Evolutionary conservation across 805 yeast genomes (phyloP).

Genomic region (Saccharomycopsis babjevae): DNA sequence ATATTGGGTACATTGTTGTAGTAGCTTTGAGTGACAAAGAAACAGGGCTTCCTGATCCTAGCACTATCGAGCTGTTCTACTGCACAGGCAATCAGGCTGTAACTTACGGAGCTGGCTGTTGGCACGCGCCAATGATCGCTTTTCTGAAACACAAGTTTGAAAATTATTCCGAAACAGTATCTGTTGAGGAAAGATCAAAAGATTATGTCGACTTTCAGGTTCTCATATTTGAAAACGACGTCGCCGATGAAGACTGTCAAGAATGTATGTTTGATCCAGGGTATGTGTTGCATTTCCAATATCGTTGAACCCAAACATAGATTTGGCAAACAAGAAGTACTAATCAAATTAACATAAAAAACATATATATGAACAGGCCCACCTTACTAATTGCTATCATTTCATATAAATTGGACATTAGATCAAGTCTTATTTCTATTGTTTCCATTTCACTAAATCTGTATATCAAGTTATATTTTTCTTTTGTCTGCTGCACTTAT

Average conservation of each 20-base stretch:
- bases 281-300: conserved; percentile 24
- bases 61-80: conserved; percentile 52
- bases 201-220: conserved; percentile 74
- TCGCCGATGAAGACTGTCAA: conserved; percentile 69
- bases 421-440: not conserved
- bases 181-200: conserved; percentile 29
- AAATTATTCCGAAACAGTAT: not conserved
- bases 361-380: not conserved
- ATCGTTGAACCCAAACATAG: not conserved
- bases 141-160: not conserved
- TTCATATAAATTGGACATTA: not conserved
- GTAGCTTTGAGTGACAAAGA: conserved; percentile 49
- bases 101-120: conserved; percentile 70
- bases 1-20: conserved; percentile 62
- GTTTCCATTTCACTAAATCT: not conserved
- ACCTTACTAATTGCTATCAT: not conserved
- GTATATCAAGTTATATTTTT: not conserved
- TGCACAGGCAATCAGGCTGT: conserved; percentile 82
- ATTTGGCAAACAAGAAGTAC: no score
- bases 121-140: conserved; percentile 98
- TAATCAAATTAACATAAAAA: not conserved
- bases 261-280: conserved; percentile 67
- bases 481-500: no score
- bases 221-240: conserved; percentile 76
- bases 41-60: conserved; percentile 50